These are phyloP conservation scores for Laetiporus sulphureus DNA, from an alignment of 1,284 basidiomycete species.

Conservation along the genomic window DNA sequence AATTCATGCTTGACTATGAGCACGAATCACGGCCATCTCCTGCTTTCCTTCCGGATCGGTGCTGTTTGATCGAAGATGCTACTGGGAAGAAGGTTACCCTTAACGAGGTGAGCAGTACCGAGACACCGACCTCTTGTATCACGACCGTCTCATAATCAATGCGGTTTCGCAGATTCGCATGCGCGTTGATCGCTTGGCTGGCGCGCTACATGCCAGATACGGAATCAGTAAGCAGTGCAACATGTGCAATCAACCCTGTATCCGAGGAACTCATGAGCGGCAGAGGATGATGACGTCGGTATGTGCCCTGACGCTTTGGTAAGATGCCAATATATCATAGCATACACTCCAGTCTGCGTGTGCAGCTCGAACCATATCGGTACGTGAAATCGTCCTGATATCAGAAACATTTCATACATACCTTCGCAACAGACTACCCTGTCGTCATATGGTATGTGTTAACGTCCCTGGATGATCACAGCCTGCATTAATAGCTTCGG, in stretches of 20 bases:
- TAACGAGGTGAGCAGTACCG: constrained; percentile 38
- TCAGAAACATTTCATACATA: too few species aligned
- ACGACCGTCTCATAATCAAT: background rate
- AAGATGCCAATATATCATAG: constrained; percentile 11
- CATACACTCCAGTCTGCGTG: constrained; percentile 40
- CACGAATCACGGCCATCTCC: constrained; percentile 39
- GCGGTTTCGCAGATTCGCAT: constrained; percentile 31
- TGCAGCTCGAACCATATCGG: constrained; percentile 66
- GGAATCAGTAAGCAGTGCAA: constrained; percentile 28
- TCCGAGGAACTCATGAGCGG: background rate
- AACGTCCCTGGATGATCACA: background rate
- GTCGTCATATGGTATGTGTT: constrained; percentile 46
- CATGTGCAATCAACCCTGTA: background rate
- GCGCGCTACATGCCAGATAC: constrained; percentile 49
- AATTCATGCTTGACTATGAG: constrained; percentile 61
- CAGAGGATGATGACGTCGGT: constrained; percentile 45
- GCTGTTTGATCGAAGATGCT: constrained; percentile 64
- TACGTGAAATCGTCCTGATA: constrained; percentile 4
- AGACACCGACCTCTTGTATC: too few species aligned
- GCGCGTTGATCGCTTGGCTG: constrained; percentile 56
- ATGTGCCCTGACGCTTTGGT: constrained; percentile 16
- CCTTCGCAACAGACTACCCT: constrained; percentile 55
- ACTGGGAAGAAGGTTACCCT: constrained; percentile 42
- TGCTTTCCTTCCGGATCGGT: constrained; percentile 30
- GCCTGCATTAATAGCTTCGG: background rate